Percentiles rank a stretch among this genome's conserved stretches.
These are phyloP conservation scores for Chlamydomonas reinhardtii DNA, from an alignment of 163 green algal genomes.

Conservation along the genomic window DNA sequence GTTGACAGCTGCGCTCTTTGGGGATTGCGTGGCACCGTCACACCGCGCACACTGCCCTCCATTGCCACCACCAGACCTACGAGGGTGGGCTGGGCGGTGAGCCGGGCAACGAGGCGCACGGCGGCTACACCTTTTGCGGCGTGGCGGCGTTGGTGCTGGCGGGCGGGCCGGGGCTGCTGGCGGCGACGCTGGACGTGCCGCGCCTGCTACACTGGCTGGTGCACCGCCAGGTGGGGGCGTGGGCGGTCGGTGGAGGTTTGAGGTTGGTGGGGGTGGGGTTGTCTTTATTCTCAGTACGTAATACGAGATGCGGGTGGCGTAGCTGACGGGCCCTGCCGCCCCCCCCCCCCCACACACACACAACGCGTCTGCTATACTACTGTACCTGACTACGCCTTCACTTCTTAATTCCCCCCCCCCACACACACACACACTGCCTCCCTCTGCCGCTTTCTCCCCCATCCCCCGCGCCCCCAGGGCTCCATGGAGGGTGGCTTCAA, in stretches of 20 bases:
- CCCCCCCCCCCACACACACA: too few relatives aligned
- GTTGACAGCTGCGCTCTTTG: too few relatives aligned
- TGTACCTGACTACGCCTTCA: too few relatives aligned
- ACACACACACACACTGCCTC: too few relatives aligned
- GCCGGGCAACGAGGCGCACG: conserved; percentile 97
- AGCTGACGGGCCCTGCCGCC: too few relatives aligned
- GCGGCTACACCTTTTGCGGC: conserved; percentile 98
- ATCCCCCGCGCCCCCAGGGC: conserved; percentile 69
- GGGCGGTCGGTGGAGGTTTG: background rate
- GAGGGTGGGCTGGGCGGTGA: conserved; percentile 95
- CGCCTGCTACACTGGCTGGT: conserved; percentile 83
- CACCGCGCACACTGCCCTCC: too few relatives aligned
- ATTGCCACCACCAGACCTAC: conserved; percentile 74
- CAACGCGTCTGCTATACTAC: too few relatives aligned
- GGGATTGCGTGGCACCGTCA: too few relatives aligned
- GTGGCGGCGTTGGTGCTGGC: conserved; percentile 85
- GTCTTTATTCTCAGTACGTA: too few relatives aligned
- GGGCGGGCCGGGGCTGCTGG: conserved; percentile 44
- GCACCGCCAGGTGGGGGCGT: conserved; percentile 55
- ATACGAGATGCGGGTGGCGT: too few relatives aligned
- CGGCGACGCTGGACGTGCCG: conserved; percentile 71
- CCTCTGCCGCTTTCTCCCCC: too few relatives aligned
- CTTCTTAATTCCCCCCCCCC: too few relatives aligned
- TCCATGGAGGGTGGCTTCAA: conserved; percentile 94
- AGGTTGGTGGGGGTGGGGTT: background rate